Evolutionary conservation across 352 stramenopile genomes (phyloP).

Genomic region (Nothophytophthora sp.): DNA sequence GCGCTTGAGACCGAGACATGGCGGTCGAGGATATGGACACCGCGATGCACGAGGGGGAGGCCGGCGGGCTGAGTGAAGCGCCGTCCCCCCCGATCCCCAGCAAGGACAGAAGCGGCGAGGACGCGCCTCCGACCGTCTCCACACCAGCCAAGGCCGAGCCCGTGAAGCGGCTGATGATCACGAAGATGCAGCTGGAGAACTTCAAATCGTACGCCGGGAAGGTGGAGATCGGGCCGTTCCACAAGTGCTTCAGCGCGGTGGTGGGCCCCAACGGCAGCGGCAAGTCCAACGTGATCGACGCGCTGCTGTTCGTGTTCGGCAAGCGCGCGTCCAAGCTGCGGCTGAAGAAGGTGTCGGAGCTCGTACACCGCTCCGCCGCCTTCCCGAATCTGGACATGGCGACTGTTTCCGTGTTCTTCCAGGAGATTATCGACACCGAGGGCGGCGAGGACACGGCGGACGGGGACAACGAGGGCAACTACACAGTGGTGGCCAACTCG

Average conservation of each 20-base stretch:
- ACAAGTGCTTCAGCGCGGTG: constrained; percentile 99
- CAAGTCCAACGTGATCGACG: constrained; percentile 99
- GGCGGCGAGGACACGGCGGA: constrained; percentile 8
- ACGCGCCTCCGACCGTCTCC: constrained; percentile 1
- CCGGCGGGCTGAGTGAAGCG: too few species aligned
- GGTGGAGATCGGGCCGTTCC: constrained; percentile 98
- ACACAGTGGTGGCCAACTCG: constrained; percentile 91
- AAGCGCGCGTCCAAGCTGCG: constrained; percentile 98
- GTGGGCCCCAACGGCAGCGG: constrained; percentile 99
- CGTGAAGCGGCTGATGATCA: constrained; percentile 94
- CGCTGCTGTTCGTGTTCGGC: constrained; percentile 99
- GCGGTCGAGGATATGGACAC: constrained; percentile 4
- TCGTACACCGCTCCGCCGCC: constrained; percentile 96
- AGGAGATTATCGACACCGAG: constrained; percentile 95
- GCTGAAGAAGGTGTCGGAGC: constrained; percentile 95
- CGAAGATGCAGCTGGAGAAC: constrained; percentile 98
- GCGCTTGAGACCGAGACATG: constrained; percentile 4
- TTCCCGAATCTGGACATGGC: constrained; percentile 93
- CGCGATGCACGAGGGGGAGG: neutral
- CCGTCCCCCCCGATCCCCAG: too few species aligned
- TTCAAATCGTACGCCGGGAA: constrained; percentile 99
- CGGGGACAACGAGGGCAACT: constrained; percentile 87
- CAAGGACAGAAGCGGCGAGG: neutral
- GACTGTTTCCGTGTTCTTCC: constrained; percentile 97
- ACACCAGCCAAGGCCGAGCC: constrained; percentile 23